These are phyloP conservation scores for Rubus idaeus DNA, from an alignment of 306 rosid genomes.

Conservation along the genomic window DNA sequence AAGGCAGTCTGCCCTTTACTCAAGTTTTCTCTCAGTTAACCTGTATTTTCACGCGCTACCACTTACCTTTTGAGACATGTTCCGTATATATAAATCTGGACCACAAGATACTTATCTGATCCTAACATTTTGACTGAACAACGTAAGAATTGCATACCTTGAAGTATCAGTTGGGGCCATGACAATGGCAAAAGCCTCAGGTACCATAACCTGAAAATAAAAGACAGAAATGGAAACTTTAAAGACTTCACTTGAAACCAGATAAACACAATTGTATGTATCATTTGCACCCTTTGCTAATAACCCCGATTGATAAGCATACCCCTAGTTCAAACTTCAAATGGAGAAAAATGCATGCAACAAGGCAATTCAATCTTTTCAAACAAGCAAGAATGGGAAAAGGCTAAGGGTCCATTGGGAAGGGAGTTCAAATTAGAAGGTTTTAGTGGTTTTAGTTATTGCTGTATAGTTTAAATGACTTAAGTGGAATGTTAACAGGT, in stretches of 20 bases:
- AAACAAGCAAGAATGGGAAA: not conserved
- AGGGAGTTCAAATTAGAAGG: not conserved
- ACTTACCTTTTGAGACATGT: not conserved
- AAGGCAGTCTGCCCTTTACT: not conserved
- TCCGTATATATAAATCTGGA: not conserved
- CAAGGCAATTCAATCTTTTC: not conserved
- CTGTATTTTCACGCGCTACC: not conserved
- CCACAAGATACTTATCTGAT: not conserved
- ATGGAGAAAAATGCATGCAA: not conserved
- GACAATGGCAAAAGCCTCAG: slow-evolving; percentile 86
- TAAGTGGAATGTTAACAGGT: not conserved
- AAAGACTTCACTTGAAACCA: slow-evolving; percentile 2
- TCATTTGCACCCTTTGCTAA: not conserved
- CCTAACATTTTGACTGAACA: not conserved
- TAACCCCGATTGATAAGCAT: not conserved
- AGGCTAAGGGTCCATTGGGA: not conserved
- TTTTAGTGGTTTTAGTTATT: not conserved
- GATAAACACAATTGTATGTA: not conserved
- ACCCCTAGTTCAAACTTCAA: not conserved
- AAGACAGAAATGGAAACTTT: slow-evolving; percentile 14
- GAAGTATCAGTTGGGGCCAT: slow-evolving; percentile 73
- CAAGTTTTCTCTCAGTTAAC: not conserved
- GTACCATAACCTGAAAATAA: slow-evolving; percentile 59
- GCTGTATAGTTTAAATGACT: not conserved
- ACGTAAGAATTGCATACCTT: slow-evolving; percentile 37